Percentiles rank a stretch among this genome's conserved stretches.
phyloP scores from a whole-genome alignment of 768 basidiomycete genomes.

The Roridomyces roridus region DNA sequence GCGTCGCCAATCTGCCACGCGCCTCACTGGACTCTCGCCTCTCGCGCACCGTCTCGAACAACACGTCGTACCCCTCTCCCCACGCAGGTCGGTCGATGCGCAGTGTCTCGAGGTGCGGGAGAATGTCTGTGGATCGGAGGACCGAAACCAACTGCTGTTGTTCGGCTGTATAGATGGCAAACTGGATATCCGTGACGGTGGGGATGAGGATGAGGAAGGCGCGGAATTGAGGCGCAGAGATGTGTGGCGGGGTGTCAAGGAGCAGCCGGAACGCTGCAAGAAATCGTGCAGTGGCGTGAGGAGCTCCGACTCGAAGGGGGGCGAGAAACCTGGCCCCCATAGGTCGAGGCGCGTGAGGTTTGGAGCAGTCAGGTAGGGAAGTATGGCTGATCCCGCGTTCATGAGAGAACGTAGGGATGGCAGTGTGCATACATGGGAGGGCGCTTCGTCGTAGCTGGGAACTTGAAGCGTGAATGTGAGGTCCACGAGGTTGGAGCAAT shows the following conservation, averaged over 20 bases:
- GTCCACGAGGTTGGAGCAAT: not conserved
- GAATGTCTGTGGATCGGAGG: not conserved
- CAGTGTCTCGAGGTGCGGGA: not conserved
- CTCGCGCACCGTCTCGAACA: not conserved
- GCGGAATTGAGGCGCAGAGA: not conserved
- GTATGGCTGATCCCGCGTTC: not conserved
- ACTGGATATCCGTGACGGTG: not conserved
- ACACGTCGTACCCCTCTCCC: not conserved
- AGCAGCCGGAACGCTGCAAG: not conserved
- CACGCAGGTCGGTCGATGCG: not conserved
- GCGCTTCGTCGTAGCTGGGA: not conserved
- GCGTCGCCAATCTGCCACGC: not conserved
- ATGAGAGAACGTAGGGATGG: not conserved
- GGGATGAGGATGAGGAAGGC: not conserved
- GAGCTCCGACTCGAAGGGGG: not conserved
- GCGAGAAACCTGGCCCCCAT: not conserved
- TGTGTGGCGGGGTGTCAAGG: not conserved
- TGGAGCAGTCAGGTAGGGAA: not conserved
- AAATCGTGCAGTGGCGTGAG: not conserved
- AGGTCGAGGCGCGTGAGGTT: not conserved
- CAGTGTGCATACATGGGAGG: not conserved
- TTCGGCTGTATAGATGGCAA: not conserved
- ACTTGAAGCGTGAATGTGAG: not conserved
- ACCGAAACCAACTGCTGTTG: not conserved
- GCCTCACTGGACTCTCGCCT: not conserved